Evolutionary conservation across 2,329 filamentous ascomycete species (phyloP), one percentile per base, ranked within the genome.

Genomic region (Conoideocrella luteorostrata): DNA sequence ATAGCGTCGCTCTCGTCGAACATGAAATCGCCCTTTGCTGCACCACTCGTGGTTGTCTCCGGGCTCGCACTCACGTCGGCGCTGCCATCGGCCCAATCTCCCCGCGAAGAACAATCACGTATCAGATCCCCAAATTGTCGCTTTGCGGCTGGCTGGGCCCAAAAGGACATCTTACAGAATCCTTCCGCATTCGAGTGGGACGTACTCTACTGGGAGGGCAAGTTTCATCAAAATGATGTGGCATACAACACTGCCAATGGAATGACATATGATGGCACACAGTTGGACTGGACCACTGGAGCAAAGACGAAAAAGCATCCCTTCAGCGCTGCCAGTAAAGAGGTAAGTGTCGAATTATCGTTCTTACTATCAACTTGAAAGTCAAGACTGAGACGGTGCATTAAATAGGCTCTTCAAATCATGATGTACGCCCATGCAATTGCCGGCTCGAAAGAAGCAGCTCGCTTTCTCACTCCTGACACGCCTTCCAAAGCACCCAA

Each of bases 341-440:
- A 62, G 51, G 58, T 57, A 22, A 50, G 49, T 20, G 4, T 33
- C 18, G 15, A 11, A 13, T 26, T 26, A 4, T 15, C 21, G 23
- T 21, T 21, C 18, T n/a, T 28, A n/a, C n/a, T n/a, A n/a, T n/a
- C 9, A 5, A 15, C 22, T 13, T 34, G 17, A 4, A n/a, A 20
- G 22, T 7, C 30, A 9, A 33, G 30, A 9, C 30, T n/a, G n/a
- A n/a, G n/a, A n/a, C n/a, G n/a, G n/a, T n/a, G n/a, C n/a, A n/a
- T n/a, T n/a, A 42, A 7, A n/a, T 22, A 67, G 65, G 57, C 65
- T 5, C 56, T 69, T 1, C 66, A 69, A 48, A 60, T 70, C 13
- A 70, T 70, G 64, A 55, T 70, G 4, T 68, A 69, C 38, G 55
- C 67, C 1, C 65, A 66, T 34, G 65, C 63, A 21, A 58, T 70